Evolutionary conservation across 1,284 basidiomycete species (phyloP), one percentile per base, ranked within the genome.

Genomic region (Tausonia pullulans): DNA sequence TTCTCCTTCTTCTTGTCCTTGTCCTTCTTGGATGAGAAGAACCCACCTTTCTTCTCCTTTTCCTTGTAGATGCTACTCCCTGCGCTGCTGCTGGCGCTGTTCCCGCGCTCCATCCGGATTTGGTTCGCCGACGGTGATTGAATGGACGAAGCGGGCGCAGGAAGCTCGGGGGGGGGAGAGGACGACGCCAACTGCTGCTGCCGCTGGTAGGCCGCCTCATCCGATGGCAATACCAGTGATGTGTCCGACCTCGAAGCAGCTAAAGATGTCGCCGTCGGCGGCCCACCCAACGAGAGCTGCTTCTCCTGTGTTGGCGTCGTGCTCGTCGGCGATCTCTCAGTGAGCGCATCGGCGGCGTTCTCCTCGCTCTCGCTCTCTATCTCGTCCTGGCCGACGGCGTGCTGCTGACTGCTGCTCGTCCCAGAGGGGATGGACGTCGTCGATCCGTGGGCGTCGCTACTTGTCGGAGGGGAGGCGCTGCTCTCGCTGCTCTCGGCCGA

Each of bases 21-120:
- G 39, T 76, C 77, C 72, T 84, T 85, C 83, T 87, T 88, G 74
- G 86, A 87, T 41, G 81, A 78, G 67, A 88, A 87, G 39, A 87
- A 77, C 2, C 86, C 83, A 40, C 72, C 72, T 69, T 83, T 87
- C 76, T 87, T 88, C 71, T 87, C 86, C 76, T 88, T 90, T 65
- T 87, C 86, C 73, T 87, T 87, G 65, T 83, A 71, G 61, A 73
- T 71, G 49, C 70, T 27, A 27, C 56, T 53, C 41, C 10, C 27
- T 2, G 48, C 51, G 13, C 43, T 53, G 49, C 60, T 65, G 46
- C 45, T 14, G 8, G 48, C 39, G 61, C 61, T 63, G 49, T 63
- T 57, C n/a, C 49, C 46, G 16, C 62, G 41, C 57, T 59, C 50
- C 49, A 63, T 51, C 59, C 27, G 27, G 27, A 27, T 46, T 50